These are phyloP conservation scores for Rhizophlyctis rosea DNA, from an alignment of 192 early-diverging fungal species.

Conservation along the genomic window DNA sequence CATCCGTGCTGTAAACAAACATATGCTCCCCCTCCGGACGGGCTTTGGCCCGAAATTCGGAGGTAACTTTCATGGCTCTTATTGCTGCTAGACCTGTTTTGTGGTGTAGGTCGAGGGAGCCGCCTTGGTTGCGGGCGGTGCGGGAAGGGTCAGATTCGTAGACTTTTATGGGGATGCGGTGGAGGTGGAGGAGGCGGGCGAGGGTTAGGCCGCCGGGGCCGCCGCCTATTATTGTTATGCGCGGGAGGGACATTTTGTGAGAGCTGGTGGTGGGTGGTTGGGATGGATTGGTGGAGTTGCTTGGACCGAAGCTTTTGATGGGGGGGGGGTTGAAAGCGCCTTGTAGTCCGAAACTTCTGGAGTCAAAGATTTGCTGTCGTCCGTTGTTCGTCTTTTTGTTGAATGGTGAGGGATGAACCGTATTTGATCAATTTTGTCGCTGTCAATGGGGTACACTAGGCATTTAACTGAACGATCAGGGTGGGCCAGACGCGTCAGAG, in stretches of 20 bases:
- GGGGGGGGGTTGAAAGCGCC: no score
- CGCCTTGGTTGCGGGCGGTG: conserved; percentile 40
- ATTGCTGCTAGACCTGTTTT: conserved; percentile 43
- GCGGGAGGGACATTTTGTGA: neutral
- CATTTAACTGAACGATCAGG: no score
- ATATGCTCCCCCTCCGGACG: conserved; percentile 38
- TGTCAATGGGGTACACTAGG: no score
- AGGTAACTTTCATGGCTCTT: conserved; percentile 28
- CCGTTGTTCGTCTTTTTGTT: no score
- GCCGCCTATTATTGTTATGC: conserved; percentile 46
- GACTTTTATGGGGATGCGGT: conserved; percentile 29
- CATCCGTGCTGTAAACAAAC: conserved; percentile 33
- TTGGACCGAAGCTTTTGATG: no score
- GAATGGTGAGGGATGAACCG: no score
- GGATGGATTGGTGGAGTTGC: no score
- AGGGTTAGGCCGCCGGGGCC: conserved; percentile 51
- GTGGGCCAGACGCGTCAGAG: no score
- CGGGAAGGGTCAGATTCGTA: conserved; percentile 40
- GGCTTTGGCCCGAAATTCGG: conserved; percentile 24
- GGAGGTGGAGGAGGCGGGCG: conserved; percentile 42
- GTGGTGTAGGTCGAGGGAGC: conserved; percentile 46
- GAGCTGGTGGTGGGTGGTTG: no score
- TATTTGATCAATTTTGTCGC: no score
- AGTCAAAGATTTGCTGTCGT: no score
- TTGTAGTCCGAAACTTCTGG: no score